These are phyloP conservation scores for Globisporangium heterothallicum DNA, from an alignment of 352 stramenopile species.

Conservation along the genomic window DNA sequence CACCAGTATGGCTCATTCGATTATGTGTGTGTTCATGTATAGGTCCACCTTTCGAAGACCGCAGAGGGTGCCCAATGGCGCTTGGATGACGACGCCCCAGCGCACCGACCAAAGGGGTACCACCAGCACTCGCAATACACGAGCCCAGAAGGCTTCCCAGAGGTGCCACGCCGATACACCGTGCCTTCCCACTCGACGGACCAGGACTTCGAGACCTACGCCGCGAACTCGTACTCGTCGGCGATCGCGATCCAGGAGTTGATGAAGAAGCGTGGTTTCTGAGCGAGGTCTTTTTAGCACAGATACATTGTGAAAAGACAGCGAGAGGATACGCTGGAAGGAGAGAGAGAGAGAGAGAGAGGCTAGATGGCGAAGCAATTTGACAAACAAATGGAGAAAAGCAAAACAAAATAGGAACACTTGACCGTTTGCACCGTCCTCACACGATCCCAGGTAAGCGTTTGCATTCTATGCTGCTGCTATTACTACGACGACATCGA, in stretches of 20 bases:
- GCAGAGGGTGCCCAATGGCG: conserved; percentile 62
- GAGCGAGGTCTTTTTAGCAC: conserved; percentile 16
- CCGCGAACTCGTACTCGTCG: conserved; percentile 83
- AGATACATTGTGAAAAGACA: not conserved
- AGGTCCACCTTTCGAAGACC: conserved; percentile 41
- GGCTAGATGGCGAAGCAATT: not conserved
- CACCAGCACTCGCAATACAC: conserved; percentile 58
- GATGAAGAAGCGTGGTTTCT: conserved; percentile 78
- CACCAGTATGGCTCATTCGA: too few relatives aligned
- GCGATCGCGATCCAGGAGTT: conserved; percentile 76
- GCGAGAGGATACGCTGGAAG: conserved; percentile 1
- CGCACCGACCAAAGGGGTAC: conserved; percentile 50
- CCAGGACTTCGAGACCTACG: conserved; percentile 73
- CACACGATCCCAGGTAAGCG: not conserved
- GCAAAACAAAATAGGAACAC: not conserved
- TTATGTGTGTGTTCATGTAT: not conserved
- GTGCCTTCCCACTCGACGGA: conserved; percentile 61
- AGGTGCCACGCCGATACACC: conserved; percentile 76
- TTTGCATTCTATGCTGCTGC: not conserved
- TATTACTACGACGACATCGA: not conserved
- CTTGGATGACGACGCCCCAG: conserved; percentile 52
- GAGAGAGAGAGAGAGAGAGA: not conserved
- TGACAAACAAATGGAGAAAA: not conserved
- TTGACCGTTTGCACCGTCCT: not conserved
- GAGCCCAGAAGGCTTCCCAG: conserved; percentile 54